phyloP scores from a whole-genome alignment of 2,329 filamentous ascomycete genomes.

The Penicillium sp. region DNA sequence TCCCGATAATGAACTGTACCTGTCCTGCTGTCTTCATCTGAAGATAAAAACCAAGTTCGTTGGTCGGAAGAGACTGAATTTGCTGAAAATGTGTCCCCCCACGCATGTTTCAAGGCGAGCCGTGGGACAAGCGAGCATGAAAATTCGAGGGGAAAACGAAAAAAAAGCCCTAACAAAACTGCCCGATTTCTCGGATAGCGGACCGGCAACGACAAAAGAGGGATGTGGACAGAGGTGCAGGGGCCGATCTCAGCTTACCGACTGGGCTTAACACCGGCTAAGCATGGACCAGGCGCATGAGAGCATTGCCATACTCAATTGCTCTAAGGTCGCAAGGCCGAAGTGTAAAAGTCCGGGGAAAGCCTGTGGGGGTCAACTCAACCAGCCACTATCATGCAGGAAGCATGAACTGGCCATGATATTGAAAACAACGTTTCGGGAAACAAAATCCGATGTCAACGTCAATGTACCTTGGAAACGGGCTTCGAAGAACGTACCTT shows the following conservation, averaged over 20 bases:
- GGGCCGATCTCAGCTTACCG: background rate
- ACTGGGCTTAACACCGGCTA: background rate
- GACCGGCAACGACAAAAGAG: background rate
- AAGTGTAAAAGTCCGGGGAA: background rate
- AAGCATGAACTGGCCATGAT: background rate
- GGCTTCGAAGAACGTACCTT: background rate
- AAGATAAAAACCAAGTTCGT: background rate
- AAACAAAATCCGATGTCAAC: background rate
- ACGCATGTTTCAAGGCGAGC: background rate
- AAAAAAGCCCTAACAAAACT: background rate
- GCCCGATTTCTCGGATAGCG: background rate
- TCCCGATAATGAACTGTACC: background rate
- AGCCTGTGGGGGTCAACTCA: background rate
- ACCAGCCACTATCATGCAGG: background rate
- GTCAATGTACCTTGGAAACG: too few species aligned
- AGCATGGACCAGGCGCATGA: background rate
- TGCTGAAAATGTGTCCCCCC: background rate
- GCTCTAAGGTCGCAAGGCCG: background rate
- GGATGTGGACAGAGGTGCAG: background rate
- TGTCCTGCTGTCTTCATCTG: background rate
- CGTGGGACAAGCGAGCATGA: background rate
- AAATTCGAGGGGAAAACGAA: background rate
- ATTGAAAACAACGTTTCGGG: background rate
- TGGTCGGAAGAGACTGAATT: background rate
- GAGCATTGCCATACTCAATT: too few species aligned